Percentiles rank a stretch among this genome's conserved stretches.
Evolutionary conservation across 352 stramenopile genomes (phyloP).

Genomic region (Phytophthora gonapodyides): DNA sequence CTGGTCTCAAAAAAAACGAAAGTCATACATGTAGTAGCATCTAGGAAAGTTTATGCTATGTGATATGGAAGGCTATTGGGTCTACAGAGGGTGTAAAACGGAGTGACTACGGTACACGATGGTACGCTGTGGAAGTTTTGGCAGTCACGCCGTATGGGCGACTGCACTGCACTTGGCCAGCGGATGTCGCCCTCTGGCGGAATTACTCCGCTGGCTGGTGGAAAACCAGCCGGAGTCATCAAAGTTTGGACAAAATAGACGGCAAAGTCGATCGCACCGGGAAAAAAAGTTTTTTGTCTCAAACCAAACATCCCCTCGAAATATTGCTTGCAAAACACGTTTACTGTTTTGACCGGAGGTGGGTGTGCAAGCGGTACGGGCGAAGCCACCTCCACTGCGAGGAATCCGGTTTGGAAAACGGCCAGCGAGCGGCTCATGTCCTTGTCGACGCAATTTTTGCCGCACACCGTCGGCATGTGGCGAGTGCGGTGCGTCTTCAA

Average conservation of each 20-base stretch:
- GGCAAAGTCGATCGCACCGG: conserved; percentile 13
- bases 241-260: conserved; percentile 8
- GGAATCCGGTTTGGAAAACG: conserved; percentile 19
- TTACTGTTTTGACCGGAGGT: no score
- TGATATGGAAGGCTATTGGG: no score
- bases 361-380: conserved; percentile 16
- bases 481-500: conserved; percentile 16
- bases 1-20: neutral
- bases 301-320: conserved; percentile 13
- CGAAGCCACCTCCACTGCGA: conserved; percentile 19
- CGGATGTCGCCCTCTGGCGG: no score
- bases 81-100: no score
- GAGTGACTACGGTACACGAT: no score
- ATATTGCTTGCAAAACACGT: conserved; percentile 16
- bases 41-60: no score
- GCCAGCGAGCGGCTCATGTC: neutral
- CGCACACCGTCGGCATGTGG: conserved; percentile 2
- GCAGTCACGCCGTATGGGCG: no score
- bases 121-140: no score
- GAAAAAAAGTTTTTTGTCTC: conserved; percentile 29
- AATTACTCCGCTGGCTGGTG: no score
- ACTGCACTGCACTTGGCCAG: no score
- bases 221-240: no score
- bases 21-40: no score
- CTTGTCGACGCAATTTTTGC: conserved; percentile 18